These are phyloP conservation scores for Echinochloa phyllopogon DNA, from an alignment of 176 grass and related monocot species.

Conservation along the genomic window DNA sequence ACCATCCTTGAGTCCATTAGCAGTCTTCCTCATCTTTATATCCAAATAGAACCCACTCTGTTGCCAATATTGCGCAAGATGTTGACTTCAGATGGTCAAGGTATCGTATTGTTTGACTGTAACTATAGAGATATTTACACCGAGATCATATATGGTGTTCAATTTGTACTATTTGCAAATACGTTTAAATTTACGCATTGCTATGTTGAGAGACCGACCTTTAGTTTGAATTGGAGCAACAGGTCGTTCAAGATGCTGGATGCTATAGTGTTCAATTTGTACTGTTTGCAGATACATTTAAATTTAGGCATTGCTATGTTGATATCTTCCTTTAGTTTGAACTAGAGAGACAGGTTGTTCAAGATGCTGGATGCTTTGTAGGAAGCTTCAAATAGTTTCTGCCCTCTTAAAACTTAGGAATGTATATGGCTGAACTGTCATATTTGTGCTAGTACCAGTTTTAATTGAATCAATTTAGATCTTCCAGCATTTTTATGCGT, in stretches of 20 bases:
- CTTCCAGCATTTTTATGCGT: conserved; percentile 7
- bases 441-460: conserved; percentile 13
- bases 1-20: conserved; percentile 94
- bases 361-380: neutral
- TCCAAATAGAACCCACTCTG: conserved; percentile 85
- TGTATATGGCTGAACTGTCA: conserved; percentile 1
- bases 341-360: too few relatives aligned
- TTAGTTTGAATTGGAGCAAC: neutral
- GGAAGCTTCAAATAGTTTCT: neutral
- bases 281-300: too few relatives aligned
- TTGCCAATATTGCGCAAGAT: conserved; percentile 86
- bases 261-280: neutral
- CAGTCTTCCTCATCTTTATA: conserved; percentile 92
- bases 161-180: conserved; percentile 9
- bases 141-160: conserved; percentile 42
- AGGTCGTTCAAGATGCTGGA: neutral
- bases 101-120: conserved; percentile 45
- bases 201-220: neutral
- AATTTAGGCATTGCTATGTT: too few relatives aligned
- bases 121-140: conserved; percentile 17
- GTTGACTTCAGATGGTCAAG: conserved; percentile 94
- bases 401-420: neutral
- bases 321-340: neutral
- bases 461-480: conserved; percentile 9
- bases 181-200: neutral